Base-by-base conservation (phyloP, 495 filamentous ascomycete species). In the Xylaria venustula region DNA sequence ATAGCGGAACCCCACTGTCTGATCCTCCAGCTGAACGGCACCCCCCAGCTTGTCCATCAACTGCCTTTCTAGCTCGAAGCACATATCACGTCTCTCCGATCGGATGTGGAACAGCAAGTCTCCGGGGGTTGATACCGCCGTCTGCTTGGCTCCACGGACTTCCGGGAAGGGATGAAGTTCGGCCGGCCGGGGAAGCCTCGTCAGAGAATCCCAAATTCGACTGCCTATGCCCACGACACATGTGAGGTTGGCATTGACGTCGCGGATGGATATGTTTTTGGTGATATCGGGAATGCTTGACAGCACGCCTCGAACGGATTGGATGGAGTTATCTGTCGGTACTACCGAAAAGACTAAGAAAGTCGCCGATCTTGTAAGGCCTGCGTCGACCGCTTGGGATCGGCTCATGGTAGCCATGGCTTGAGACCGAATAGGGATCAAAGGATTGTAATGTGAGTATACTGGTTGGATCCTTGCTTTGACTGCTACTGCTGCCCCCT, bases 51-150 rank as follows among this genome's bases (percentile, higher is more conserved):
- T 63, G 30, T 83, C 76, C 57, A 85, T 64, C 22, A 85, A 64
- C 61, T 84, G 82, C 23, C 77, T 70, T 71, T 84, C 82, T 45
- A 85, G 82, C 63, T 86, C 82, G 49, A 84, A 85, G 65, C 78
- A 81, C 22, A 86, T 66, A 58, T 86, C 82, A n/a, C 79, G 75
- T 0, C 83, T 77, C 61, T 84, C 82, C 0, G 81, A 70, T 53
- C 81, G 79, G 61, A 86, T 85, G 64, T 85, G 83, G 64, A 86
- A 83, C 3, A 86, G 73, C 6, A 85, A 58, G 55, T 86, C 82
- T 0, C 82, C 82, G 0, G 81, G 80, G 2, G 82, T 84, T 0
- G 81, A 81, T 30, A 80, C 60, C 0, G 81, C 80, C 2, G 76
- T 78, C 53, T 80, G 80, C 28, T 66, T 72, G 3, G 54, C 58